Percentiles rank a stretch among this genome's conserved stretches.
phyloP scores from a whole-genome alignment of 768 basidiomycete genomes.

The Hericium erinaceus region DNA sequence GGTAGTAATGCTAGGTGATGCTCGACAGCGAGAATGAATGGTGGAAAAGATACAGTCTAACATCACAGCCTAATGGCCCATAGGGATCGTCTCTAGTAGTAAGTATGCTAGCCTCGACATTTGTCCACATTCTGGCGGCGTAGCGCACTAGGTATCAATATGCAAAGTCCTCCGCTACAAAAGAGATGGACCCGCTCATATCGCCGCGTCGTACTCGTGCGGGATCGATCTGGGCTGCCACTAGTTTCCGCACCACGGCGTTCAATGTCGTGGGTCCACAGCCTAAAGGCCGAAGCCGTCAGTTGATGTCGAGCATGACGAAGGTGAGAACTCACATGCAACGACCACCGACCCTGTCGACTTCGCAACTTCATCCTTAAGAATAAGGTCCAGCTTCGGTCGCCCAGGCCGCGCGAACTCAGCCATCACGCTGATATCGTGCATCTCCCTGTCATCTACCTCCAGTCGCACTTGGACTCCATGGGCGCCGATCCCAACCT shows the following conservation, averaged over 20 bases:
- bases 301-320: neutral
- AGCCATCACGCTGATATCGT: constrained; percentile 47
- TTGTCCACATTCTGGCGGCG: too few relatives aligned
- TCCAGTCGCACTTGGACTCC: constrained; percentile 30
- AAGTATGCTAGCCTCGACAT: too few relatives aligned
- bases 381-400: constrained; percentile 52
- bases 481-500: constrained; percentile 6
- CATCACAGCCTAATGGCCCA: too few relatives aligned
- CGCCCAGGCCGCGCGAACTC: constrained; percentile 59
- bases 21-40: too few relatives aligned
- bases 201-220: constrained; percentile 43
- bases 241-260: constrained; percentile 54
- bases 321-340: constrained; percentile 30
- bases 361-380: constrained; percentile 53
- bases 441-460: constrained; percentile 48
- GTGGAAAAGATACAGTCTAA: too few relatives aligned
- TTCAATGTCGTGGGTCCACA: constrained; percentile 70
- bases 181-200: constrained; percentile 45
- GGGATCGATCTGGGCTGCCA: constrained; percentile 53
- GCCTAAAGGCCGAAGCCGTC: constrained; percentile 28
- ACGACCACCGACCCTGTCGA: constrained; percentile 53
- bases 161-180: constrained; percentile 63
- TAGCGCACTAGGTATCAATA: constrained; percentile 27
- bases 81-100: too few relatives aligned
- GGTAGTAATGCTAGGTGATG: too few relatives aligned